Evolutionary conservation across 768 basidiomycete genomes (phyloP).

Genomic region (Lactarius trivialis): DNA sequence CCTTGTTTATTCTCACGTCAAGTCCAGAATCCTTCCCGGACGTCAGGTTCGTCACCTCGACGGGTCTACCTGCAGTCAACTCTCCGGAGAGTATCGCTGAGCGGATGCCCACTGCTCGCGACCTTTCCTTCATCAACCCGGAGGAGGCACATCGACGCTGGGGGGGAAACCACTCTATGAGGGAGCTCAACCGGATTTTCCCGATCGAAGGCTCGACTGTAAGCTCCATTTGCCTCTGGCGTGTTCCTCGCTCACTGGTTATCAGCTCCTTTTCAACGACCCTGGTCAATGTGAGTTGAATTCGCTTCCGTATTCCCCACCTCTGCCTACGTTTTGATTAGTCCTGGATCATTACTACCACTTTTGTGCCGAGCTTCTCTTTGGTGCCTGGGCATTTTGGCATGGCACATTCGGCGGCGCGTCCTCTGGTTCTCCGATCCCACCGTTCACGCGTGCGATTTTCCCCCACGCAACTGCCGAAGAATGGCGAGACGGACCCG

Average conservation of each 20-base stretch:
- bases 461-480: slow-evolving; percentile 54
- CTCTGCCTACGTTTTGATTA: slow-evolving; percentile 11
- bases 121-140: slow-evolving; percentile 57
- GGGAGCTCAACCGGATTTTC: slow-evolving; percentile 45
- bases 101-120: slow-evolving; percentile 57
- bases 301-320: background rate
- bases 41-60: slow-evolving; percentile 56
- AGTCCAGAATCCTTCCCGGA: slow-evolving; percentile 42
- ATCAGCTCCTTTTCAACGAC: slow-evolving; percentile 47
- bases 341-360: slow-evolving; percentile 86
- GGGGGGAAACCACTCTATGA: slow-evolving; percentile 37
- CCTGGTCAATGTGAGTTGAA: slow-evolving; percentile 46
- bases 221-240: slow-evolving; percentile 25
- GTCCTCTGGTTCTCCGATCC: slow-evolving; percentile 16
- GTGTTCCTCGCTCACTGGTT: background rate
- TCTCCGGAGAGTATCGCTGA: slow-evolving; percentile 57
- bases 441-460: slow-evolving; percentile 53
- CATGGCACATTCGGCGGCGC: slow-evolving; percentile 38
- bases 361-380: slow-evolving; percentile 73
- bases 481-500: slow-evolving; percentile 71
- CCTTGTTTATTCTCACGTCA: slow-evolving; percentile 60
- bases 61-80: slow-evolving; percentile 50
- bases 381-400: slow-evolving; percentile 75
- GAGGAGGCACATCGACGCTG: slow-evolving; percentile 55
- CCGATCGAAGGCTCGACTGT: slow-evolving; percentile 73